Base-by-base conservation (phyloP, 225 moss, liverwort and hornwort species). In the Rhytidiadelphus loreus region DNA sequence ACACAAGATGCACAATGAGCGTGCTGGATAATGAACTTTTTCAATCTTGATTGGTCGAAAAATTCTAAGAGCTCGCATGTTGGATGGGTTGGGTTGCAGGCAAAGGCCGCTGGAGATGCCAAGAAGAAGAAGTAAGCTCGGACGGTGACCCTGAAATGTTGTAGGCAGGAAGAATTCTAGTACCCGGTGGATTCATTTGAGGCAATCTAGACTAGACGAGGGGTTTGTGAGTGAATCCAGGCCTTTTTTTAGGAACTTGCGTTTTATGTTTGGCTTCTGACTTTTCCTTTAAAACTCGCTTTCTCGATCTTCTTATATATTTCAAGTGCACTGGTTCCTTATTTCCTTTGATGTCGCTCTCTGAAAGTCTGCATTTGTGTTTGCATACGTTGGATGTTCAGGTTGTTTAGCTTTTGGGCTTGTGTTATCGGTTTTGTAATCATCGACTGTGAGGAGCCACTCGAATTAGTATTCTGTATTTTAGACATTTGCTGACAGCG, bases 51-150 rank as follows among this genome's bases (percentile, higher is more conserved):
- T 29, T n/a, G 2, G 52, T 50, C 16, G 41, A 10, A 68, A 37
- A 11, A 4, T n/a, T 50, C 37, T 87, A 43, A 88, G n/a, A 18
- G 5, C 30, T 37, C 44, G 11, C 21, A 76, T 33, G 35, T 55
- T 69, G 43, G 48, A 5, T 62, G 81, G 81, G 20, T 61, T 81
- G 46, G 26, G 61, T 78, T 88, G 88, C n/a, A 92, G 92, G 58
- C 92, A 8, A 92, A 92, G 86, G 92, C 92, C 11, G 90, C 92
- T 57, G 92, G 92, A 83, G 92, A 92, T 64, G 92, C 25, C 61
- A 92, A 92, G 88, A 92, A 92, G 86, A 92, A 92, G 80, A 92
- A 92, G 83, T 92, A 90, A 84, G 56, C 26, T 61, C 56, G 55
- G 85, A 74, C 29, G 35, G 66, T 5, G 30, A 37, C 43, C 12